These are phyloP conservation scores for Trypanosoma brucei DNA, from an alignment of 208 protist species.

Conservation along the genomic window DNA sequence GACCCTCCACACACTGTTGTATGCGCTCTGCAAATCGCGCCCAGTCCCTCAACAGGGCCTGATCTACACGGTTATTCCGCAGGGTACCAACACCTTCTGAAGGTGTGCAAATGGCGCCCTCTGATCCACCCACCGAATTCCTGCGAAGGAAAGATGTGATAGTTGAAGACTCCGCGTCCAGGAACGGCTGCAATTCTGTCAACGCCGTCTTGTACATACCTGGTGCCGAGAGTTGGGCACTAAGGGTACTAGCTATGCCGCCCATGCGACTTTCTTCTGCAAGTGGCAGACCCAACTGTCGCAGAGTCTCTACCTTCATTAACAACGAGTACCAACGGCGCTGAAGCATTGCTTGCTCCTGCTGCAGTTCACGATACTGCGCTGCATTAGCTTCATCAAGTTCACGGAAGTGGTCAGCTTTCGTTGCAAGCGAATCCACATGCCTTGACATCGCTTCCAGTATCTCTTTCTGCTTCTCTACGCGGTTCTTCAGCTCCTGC, in stretches of 20 bases:
- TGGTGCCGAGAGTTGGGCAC: constrained; percentile 40
- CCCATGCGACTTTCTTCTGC: constrained; percentile 43
- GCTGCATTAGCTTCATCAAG: constrained; percentile 46
- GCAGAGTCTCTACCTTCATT: constrained; percentile 53
- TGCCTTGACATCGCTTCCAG: constrained; percentile 31
- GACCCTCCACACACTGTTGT: constrained; percentile 52
- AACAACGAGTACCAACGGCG: constrained; percentile 49
- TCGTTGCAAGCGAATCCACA: constrained; percentile 29
- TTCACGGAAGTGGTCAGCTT: constrained; percentile 31
- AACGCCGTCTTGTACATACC: constrained; percentile 41
- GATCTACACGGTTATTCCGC: constrained; percentile 39
- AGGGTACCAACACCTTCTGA: constrained; percentile 10
- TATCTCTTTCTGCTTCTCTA: constrained; percentile 48
- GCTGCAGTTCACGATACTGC: constrained; percentile 29
- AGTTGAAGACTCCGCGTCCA: constrained; percentile 40
- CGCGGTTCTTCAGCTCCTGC: constrained; percentile 58
- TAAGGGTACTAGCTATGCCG: constrained; percentile 31
- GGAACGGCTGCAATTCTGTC: constrained; percentile 37
- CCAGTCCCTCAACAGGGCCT: constrained; percentile 39
- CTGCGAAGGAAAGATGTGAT: constrained; percentile 24
- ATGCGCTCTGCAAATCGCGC: constrained; percentile 43
- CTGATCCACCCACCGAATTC: constrained; percentile 10
- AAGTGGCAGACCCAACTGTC: constrained; percentile 28
- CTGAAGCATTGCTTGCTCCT: constrained; percentile 58
- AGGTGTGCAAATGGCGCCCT: constrained; percentile 3